Evolutionary conservation across 495 filamentous ascomycete species (phyloP), one percentile per base, ranked within the genome.

Genomic region (Annulohypoxylon stygium): DNA sequence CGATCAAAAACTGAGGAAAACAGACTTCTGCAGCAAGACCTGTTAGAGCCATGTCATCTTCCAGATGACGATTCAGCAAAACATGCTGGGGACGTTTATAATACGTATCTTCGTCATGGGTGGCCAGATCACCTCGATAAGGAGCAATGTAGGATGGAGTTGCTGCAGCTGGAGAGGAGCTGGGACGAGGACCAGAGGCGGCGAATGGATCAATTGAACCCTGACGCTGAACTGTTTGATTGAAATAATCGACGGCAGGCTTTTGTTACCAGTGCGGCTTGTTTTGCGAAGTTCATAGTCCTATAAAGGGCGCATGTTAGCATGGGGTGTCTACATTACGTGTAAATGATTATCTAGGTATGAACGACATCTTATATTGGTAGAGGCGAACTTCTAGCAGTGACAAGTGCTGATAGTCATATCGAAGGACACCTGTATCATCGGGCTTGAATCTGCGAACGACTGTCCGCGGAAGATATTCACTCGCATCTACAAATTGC

Each of bases 341-440:
- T 23, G 20, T 23, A 23, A 23, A 23, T 23, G 0, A 23, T 23
- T 23, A 23, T 1, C 20, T 23, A 23, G 20, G 20, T 23, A 23
- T 23, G 20, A 30, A 30, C 30, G 30, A 6, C 30, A 30, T 4
- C 30, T 30, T 30, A 30, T 30, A 23, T 2, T 30, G 0, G 79
- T 84, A 12, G 62, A 36, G 61, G 88, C 84, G 77, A 89, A 88
- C 4, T 64, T 75, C 0, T 78, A 69, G 10, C 83, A 81, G n/a
- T 80, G 82, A 0, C 4, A 73, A 4, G 70, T 18, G 3, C 74
- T 78, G 25, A 70, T 61, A 8, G 61, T 67, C 34, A 79, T n/a
- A 0, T 70, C 8, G 3, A 51, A 59, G 26, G 76, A 79, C 2
- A 65, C 64, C 0, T 30, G 62, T 2, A 16, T 43, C 3, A 61